Conservation (phyloP, 1,284 basidiomycete genomes). For the Phlebopus sp. region DNA sequence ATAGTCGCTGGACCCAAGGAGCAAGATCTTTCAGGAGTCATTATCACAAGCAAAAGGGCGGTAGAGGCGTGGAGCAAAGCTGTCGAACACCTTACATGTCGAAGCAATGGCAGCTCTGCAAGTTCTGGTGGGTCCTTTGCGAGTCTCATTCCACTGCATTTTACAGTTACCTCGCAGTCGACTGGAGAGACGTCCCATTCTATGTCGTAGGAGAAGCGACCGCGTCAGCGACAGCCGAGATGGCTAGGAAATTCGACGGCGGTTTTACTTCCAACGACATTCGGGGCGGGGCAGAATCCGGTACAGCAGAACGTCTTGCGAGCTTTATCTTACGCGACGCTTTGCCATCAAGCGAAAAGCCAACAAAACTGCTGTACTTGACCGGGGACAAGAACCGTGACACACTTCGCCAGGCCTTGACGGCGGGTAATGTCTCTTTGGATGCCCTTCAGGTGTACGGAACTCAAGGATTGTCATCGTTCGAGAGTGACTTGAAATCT, state of each 20-base stretch:
- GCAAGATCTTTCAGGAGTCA: constrained; percentile 49
- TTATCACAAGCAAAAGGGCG: constrained; percentile 71
- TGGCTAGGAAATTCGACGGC: constrained; percentile 32
- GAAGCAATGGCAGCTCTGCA: not conserved
- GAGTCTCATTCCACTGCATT: no score
- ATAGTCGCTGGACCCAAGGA: constrained; percentile 39
- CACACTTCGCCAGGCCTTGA: constrained; percentile 54
- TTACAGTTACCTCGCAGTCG: constrained; percentile 13
- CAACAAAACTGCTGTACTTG: constrained; percentile 57
- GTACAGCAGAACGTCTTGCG: constrained; percentile 65
- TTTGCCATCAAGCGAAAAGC: constrained; percentile 8
- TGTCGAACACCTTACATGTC: constrained; percentile 22
- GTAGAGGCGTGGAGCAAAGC: constrained; percentile 63
- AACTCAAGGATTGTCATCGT: constrained; percentile 54
- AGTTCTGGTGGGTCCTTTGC: constrained; percentile 2
- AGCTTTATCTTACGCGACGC: constrained; percentile 56
- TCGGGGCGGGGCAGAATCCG: constrained; percentile 40
- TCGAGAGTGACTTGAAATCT: constrained; percentile 44
- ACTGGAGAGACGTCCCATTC: constrained; percentile 60
- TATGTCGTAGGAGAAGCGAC: constrained; percentile 74
- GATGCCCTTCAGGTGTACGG: constrained; percentile 61
- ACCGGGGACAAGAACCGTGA: constrained; percentile 82
- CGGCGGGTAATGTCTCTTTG: constrained; percentile 43
- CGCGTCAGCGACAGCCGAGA: constrained; percentile 41
- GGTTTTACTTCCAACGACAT: constrained; percentile 32